Conservation (phyloP, 805 yeast species). For the Wickerhamiella dianesei region DNA sequence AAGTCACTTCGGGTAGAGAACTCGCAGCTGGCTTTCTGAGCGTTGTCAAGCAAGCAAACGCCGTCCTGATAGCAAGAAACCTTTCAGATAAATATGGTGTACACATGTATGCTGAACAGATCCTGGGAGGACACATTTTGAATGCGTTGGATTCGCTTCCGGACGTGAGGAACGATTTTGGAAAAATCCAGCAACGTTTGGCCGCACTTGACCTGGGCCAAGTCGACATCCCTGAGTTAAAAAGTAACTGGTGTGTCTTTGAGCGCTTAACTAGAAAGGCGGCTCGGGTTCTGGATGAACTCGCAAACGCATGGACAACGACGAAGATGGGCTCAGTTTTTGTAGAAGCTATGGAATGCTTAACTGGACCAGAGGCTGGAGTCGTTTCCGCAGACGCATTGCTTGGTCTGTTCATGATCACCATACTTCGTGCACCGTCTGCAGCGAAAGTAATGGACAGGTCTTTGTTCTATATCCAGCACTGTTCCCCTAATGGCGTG, state of each 20-base stretch:
- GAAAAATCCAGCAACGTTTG: conserved; percentile 7
- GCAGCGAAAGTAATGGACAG: conserved; percentile 41
- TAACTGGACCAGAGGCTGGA: conserved; percentile 25
- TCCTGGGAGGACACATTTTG: conserved; percentile 60
- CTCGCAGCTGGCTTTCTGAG: neutral
- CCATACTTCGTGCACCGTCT: conserved; percentile 42
- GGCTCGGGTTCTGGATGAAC: conserved; percentile 12
- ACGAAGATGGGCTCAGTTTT: conserved; percentile 26
- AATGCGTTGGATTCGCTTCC: conserved; percentile 26
- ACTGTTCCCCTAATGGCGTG: conserved; percentile 31
- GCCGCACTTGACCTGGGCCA: conserved; percentile 29
- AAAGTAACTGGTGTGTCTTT: conserved; percentile 17
- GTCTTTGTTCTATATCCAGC: conserved; percentile 52
- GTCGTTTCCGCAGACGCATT: conserved; percentile 68
- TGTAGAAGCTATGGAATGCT: conserved; percentile 36
- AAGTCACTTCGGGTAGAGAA: neutral
- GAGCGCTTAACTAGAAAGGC: conserved; percentile 33
- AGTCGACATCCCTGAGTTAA: conserved; percentile 28
- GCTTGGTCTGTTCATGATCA: conserved; percentile 57
- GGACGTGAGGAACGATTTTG: conserved; percentile 13
- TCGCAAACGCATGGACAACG: conserved; percentile 24
- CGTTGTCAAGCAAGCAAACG: neutral
- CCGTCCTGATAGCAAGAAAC: neutral
- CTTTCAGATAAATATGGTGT: neutral
- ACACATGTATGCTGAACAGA: conserved; percentile 54